Evolutionary conservation across 2,329 filamentous ascomycete species (phyloP).

Genomic region (Orbilia blumenaviensis): DNA sequence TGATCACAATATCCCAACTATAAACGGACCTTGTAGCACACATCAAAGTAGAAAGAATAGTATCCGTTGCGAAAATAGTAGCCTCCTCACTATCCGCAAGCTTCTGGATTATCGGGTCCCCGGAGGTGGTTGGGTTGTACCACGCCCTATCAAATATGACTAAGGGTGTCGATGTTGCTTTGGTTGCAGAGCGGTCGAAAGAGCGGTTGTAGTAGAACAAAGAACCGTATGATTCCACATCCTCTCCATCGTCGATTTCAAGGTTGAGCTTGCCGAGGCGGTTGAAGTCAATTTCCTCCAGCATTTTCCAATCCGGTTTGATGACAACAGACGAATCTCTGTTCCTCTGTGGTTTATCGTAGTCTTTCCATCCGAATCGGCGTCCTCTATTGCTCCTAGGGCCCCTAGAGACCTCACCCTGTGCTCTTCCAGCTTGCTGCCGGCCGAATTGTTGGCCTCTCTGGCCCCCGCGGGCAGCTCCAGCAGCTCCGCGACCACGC

Average conservation of each 20-base stretch:
- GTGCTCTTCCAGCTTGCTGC: conserved; percentile 72
- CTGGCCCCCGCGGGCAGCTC: conserved; percentile 73
- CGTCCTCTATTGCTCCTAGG: conserved; percentile 77
- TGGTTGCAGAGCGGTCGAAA: conserved; percentile 88
- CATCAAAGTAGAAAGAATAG: conserved; percentile 99
- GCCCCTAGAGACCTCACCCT: conserved; percentile 75
- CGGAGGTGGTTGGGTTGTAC: conserved; percentile 97
- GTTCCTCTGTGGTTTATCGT: conserved; percentile 96
- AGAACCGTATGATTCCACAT: conserved; percentile 95
- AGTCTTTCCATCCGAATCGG: conserved; percentile 98
- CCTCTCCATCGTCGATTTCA: conserved; percentile 92
- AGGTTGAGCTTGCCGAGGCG: conserved; percentile 94
- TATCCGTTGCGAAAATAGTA: conserved; percentile 95
- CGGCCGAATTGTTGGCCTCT: conserved; percentile 74
- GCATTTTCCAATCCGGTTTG: conserved; percentile 91
- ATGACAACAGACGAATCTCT: conserved; percentile 96
- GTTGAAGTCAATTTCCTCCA: conserved; percentile 99
- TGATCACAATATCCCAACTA: conserved; percentile 96
- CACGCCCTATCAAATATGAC: conserved; percentile 89
- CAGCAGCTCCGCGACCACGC: conserved; percentile 78
- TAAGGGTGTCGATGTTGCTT: conserved; percentile 86
- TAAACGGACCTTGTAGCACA: conserved; percentile 96
- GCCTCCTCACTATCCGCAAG: conserved; percentile 95
- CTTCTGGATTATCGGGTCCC: conserved; percentile 95
- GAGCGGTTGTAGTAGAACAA: conserved; percentile 97